These are phyloP conservation scores for Beauveria rudraprayagi DNA, from an alignment of 2,329 filamentous ascomycete species.

Conservation along the genomic window DNA sequence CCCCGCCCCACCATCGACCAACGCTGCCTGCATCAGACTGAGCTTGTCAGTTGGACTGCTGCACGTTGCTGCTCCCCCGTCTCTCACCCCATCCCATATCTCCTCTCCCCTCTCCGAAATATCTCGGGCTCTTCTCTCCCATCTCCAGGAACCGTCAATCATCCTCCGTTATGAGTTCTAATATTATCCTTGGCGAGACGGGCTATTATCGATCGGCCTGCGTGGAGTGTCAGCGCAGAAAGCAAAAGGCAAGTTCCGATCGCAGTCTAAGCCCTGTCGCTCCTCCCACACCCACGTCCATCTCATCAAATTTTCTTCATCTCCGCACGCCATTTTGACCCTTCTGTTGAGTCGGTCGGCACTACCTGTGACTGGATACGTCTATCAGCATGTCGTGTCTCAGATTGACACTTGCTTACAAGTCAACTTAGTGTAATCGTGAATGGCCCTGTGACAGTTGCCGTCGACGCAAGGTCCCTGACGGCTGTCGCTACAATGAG, in stretches of 20 bases:
- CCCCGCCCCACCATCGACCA: too few species aligned
- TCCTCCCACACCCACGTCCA: neutral
- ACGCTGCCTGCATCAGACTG: neutral
- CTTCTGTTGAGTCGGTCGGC: neutral
- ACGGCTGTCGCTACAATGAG: conserved; percentile 21
- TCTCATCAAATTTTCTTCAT: neutral
- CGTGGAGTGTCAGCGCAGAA: conserved; percentile 34
- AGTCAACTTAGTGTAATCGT: conserved; percentile 21
- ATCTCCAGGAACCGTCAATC: neutral
- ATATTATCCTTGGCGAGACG: conserved; percentile 11
- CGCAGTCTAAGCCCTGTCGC: neutral
- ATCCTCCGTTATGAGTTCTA: conserved; percentile 9
- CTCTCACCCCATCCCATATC: neutral
- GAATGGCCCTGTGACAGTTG: conserved; percentile 27
- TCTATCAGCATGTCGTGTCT: too few species aligned
- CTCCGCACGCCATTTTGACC: too few species aligned
- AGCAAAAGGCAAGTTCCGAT: conserved; percentile 27
- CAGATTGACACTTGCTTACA: neutral
- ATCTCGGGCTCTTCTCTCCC: neutral
- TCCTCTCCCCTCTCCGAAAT: conserved; percentile 4
- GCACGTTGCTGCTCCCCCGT: neutral
- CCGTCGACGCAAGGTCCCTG: conserved; percentile 22
- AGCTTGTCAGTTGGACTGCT: neutral
- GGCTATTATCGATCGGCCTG: conserved; percentile 28
- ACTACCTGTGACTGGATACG: neutral